A percentile compares a stretch with the other conserved stretches of the same genome.
phyloP scores from a whole-genome alignment of 345 rosid species.

The Iberis pinnata region DNA sequence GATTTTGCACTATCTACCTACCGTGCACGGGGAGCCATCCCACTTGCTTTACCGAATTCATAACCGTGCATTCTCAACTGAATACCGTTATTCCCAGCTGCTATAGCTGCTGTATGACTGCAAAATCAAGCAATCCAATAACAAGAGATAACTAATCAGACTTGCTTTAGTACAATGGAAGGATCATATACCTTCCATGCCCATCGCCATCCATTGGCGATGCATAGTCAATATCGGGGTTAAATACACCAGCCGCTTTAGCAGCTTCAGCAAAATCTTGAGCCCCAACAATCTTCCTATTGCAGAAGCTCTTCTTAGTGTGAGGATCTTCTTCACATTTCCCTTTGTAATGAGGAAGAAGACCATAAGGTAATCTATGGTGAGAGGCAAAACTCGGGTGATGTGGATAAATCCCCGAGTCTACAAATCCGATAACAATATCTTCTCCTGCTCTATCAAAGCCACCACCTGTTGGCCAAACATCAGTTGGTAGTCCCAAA shows the following conservation, averaged over 20 bases:
- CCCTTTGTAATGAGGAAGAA: slow-evolving; percentile 80
- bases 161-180: no score
- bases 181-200: slow-evolving; percentile 69
- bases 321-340: slow-evolving; percentile 84
- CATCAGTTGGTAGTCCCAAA: slow-evolving; percentile 94
- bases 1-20: no score
- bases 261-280: slow-evolving; percentile 98
- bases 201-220: slow-evolving; percentile 99
- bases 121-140: slow-evolving; percentile 8
- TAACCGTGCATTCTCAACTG: slow-evolving; percentile 86
- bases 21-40: slow-evolving; percentile 99
- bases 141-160: no score
- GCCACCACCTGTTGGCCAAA: slow-evolving; percentile 99
- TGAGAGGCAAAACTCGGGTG: slow-evolving; percentile 87
- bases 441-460: slow-evolving; percentile 91
- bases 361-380: slow-evolving; percentile 71
- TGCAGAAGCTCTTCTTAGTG: slow-evolving; percentile 62
- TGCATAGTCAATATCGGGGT: slow-evolving; percentile 79
- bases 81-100: slow-evolving; percentile 97
- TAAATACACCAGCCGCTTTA: slow-evolving; percentile 82
- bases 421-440: slow-evolving; percentile 88
- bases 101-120: slow-evolving; percentile 98
- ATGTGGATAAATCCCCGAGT: slow-evolving; percentile 86
- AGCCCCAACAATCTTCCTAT: slow-evolving; percentile 97
- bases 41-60: slow-evolving; percentile 99